Base-by-base conservation (phyloP, 1,284 basidiomycete species). In the Chondrostereum purpureum region DNA sequence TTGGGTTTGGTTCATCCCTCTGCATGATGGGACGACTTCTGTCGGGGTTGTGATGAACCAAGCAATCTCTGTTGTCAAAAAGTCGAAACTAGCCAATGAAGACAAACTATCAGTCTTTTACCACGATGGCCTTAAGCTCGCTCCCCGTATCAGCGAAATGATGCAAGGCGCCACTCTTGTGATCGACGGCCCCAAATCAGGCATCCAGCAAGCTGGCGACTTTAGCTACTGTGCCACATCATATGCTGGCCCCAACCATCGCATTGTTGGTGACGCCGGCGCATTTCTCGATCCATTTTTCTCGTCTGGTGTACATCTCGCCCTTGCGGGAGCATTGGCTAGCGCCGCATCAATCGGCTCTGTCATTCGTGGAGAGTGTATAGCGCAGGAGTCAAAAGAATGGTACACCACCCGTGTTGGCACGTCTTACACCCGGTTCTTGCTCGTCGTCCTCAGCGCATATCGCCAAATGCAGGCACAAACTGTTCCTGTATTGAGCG, bases 271-370 rank as follows among this genome's bases (percentile, higher is more conserved):
- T 1, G 80, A 82, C 51, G 79, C 80, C 0, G 78, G 72, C 47
- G 78, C 78, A 1, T 80, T 81, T 57, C 80, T 81, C 45, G 78
- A 81, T 49, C 78, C 78, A 0, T 75, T 78, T 59, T 80, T 82
- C 60, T 77, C 74, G 2, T 78, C 77, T 12, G 80, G 80, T 0
- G 67, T 83, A 4, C 80, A 83, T 52, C 67, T 83, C 2, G 80
- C 78, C 1, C 66, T 81, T 57, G 71, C 75, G 1, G 69, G 77
- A 33, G 80, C 65, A 0, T 59, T 82, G 8, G 69, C 77, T 2
- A 79, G 79, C 2, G 77, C 78, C 0, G 65, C 69, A 4, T 71
- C 73, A 2, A 74, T 83, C 42, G 65, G 70, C 18, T 76, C 80
- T 3, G 67, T 72, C 0, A 61, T 80, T 21, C 67, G 70, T 11